Conservation (phyloP, 140 eudicot genomes). For the Anethum foeniculum region DNA sequence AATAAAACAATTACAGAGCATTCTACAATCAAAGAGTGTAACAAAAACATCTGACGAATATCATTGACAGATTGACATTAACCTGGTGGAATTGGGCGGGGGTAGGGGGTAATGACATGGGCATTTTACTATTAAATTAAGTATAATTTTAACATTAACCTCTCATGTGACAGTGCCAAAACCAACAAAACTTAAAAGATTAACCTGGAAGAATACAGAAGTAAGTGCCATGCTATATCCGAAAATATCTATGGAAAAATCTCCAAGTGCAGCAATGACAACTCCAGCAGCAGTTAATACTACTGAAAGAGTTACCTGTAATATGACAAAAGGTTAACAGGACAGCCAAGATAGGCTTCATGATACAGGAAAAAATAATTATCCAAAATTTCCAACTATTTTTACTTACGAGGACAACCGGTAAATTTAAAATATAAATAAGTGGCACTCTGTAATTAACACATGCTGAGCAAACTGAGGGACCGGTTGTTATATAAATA, state of each 20-base stretch:
- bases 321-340: slow-evolving; percentile 7
- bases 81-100: slow-evolving; percentile 51
- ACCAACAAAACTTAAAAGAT: background rate
- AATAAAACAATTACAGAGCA: slow-evolving; percentile 1
- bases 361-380: background rate
- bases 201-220: slow-evolving; percentile 90
- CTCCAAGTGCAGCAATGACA: slow-evolving; percentile 89
- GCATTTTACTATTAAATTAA: slow-evolving; percentile 10
- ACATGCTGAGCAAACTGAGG: background rate
- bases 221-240: slow-evolving; percentile 85
- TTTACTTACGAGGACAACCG: background rate
- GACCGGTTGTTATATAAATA: background rate
- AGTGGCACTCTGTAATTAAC: background rate
- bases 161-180: background rate
- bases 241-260: slow-evolving; percentile 78
- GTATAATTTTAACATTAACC: background rate
- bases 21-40: background rate
- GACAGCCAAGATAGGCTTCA: background rate
- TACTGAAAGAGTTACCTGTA: slow-evolving; percentile 85
- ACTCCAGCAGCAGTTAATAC: slow-evolving; percentile 85
- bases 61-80: background rate
- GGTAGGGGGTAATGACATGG: slow-evolving; percentile 66
- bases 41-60: background rate
- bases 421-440: background rate
- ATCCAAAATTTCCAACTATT: background rate